Evolutionary conservation across 1,284 basidiomycete species (phyloP), one percentile per base, ranked within the genome.

Genomic region (Boletellus sp.): DNA sequence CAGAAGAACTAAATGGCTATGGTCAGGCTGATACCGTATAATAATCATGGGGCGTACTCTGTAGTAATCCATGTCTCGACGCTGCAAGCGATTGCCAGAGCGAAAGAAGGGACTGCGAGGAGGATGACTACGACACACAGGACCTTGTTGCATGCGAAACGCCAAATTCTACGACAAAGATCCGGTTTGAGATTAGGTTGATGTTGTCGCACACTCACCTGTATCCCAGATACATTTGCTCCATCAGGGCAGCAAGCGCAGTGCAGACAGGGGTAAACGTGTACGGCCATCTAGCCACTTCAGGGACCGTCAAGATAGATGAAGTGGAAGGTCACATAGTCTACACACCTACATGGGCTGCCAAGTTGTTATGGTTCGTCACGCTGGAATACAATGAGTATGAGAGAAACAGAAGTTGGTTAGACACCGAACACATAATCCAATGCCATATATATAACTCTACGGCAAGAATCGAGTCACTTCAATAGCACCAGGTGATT

Each of bases 261-360:
- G 74, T 77, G 6, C 72, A 71, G 19, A 72, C 60, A 5, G 75
- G 74, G 2, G 77, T 78, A 53, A 77, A 74, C 0, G 70, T 68
- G 46, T 74, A 73, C 4, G 75, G 73, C 77, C 77, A 61, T 46
- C 18, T 24, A 12, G 11, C 21, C 4, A 47, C 60, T 64, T 41
- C 13, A 1, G 32, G 11, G 18, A 24, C 7, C 8, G 10, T 60
- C 7, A 52, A 24, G 13, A 40, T 38, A 8, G 12, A 11, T 12
- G 8, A 24, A 16, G 1, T 15, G n/a, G 30, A 39, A 5, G 21
- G 3, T 3, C 5, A 0, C 4, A 28, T 12, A 2, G 26, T 7
- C 6, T 16, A 40, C 62, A 15, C 5, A 61, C 63, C 40, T 37
- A 28, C 39, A 18, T 58, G 58, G 2, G 53, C 50, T 11, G 24